Evolutionary conservation across 768 basidiomycete genomes (phyloP).

Genomic region (Symmetrospora coprosmae): DNA sequence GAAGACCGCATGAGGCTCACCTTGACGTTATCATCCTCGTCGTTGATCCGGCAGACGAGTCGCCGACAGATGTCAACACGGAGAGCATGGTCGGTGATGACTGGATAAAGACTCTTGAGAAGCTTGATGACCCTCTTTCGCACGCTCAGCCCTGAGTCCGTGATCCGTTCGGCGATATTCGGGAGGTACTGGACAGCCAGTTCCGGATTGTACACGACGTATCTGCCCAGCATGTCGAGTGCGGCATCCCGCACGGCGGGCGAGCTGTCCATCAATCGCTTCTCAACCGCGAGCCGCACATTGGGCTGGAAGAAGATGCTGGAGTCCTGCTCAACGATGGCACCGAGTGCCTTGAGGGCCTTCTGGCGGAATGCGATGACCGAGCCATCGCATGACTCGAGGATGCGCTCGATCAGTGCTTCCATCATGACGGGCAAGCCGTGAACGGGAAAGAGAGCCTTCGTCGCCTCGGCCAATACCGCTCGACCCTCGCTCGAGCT

Average conservation of each 20-base stretch:
- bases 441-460: conserved; percentile 63
- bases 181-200: conserved; percentile 81
- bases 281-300: conserved; percentile 74
- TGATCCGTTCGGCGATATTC: conserved; percentile 75
- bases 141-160: conserved; percentile 83
- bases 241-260: conserved; percentile 92
- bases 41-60: conserved; percentile 67
- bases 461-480: conserved; percentile 55
- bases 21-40: conserved; percentile 89
- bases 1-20: conserved; percentile 35
- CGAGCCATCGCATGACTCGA: conserved; percentile 66
- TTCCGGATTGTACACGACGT: conserved; percentile 73
- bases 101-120: conserved; percentile 62
- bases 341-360: conserved; percentile 72
- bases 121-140: conserved; percentile 93
- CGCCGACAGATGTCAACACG: conserved; percentile 67
- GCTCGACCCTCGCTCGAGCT: conserved; percentile 58
- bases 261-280: conserved; percentile 76
- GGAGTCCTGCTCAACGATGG: conserved; percentile 78
- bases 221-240: conserved; percentile 93
- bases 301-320: conserved; percentile 57
- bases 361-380: conserved; percentile 88
- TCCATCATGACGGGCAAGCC: conserved; percentile 65
- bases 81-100: conserved; percentile 48
- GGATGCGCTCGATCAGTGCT: conserved; percentile 62